Conservation (phyloP, 768 basidiomycete species). For the Royoungia palumana region DNA sequence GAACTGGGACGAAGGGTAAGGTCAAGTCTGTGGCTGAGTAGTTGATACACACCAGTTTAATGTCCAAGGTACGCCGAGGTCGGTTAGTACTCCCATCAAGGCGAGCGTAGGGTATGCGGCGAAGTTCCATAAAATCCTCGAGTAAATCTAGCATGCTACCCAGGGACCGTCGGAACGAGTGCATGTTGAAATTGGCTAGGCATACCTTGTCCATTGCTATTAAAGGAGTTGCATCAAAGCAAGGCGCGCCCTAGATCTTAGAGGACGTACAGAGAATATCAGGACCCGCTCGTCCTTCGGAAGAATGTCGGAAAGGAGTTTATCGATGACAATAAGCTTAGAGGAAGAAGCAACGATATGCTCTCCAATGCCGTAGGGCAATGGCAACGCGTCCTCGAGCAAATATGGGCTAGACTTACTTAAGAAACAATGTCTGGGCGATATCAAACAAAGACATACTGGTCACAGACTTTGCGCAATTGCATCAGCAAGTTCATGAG, state of each 20-base stretch:
- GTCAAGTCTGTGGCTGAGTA: not conserved
- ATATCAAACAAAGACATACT: conserved; percentile 36
- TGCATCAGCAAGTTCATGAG: conserved; percentile 72
- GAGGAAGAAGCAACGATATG: conserved; percentile 55
- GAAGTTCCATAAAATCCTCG: conserved; percentile 62
- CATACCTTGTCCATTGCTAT: conserved; percentile 59
- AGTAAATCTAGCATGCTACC: conserved; percentile 63
- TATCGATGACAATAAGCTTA: conserved; percentile 57
- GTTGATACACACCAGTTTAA: conserved; percentile 43
- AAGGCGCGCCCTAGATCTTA: not conserved
- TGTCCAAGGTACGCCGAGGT: conserved; percentile 54
- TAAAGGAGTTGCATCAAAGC: conserved; percentile 10
- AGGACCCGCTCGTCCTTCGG: conserved; percentile 62
- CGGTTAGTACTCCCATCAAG: conserved; percentile 55
- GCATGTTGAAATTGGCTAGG: not conserved
- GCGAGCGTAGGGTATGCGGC: conserved; percentile 57
- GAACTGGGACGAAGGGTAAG: conserved; percentile 37
- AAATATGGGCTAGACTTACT: conserved; percentile 45
- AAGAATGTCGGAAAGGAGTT: conserved; percentile 51
- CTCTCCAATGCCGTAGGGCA: conserved; percentile 49
- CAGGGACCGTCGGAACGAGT: not conserved
- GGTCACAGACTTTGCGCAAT: conserved; percentile 67
- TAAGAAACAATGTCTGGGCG: conserved; percentile 1
- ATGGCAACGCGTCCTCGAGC: conserved; percentile 46
- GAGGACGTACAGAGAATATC: conserved; percentile 51